Conservation (phyloP, 2,329 filamentous ascomycete genomes). For the Neofusicoccum umdonicola region DNA sequence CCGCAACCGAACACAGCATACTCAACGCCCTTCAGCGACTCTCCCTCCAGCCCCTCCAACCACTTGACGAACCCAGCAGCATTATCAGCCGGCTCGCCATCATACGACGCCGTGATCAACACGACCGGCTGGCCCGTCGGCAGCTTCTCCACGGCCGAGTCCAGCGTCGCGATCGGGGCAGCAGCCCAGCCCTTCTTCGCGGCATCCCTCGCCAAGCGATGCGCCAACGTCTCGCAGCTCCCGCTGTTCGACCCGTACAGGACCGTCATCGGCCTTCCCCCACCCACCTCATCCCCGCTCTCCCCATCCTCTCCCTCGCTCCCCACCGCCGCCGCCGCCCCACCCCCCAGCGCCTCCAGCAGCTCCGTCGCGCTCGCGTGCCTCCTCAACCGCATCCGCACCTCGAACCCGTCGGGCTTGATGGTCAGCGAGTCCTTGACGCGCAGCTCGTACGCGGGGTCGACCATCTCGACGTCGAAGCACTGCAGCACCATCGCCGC, state of each 20-base stretch:
- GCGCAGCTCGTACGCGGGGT: constrained; percentile 43
- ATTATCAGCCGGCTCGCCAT: constrained; percentile 45
- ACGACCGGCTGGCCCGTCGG: constrained; percentile 37
- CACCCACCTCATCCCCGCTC: not conserved
- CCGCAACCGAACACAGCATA: constrained; percentile 42
- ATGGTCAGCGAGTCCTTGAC: constrained; percentile 47
- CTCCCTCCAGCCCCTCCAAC: constrained; percentile 31
- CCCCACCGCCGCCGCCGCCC: constrained; percentile 17
- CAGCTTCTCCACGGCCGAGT: constrained; percentile 33
- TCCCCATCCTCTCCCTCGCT: constrained; percentile 1
- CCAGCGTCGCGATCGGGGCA: constrained; percentile 34
- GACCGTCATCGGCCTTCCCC: constrained; percentile 27
- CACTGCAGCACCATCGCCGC: constrained; percentile 45
- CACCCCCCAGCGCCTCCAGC: constrained; percentile 20
- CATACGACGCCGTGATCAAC: constrained; percentile 43
- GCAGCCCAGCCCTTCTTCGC: constrained; percentile 36
- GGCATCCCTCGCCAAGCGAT: constrained; percentile 36
- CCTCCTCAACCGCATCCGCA: constrained; percentile 35
- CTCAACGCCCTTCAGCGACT: constrained; percentile 32
- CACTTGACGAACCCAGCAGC: constrained; percentile 43
- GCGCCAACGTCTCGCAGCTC: constrained; percentile 43
- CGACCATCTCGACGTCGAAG: constrained; percentile 44
- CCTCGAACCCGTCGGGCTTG: constrained; percentile 43
- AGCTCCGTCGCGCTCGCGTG: constrained; percentile 32
- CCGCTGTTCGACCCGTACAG: constrained; percentile 43